Evolutionary conservation across 2,329 filamentous ascomycete genomes (phyloP).

Genomic region (Fusarium robinianum): DNA sequence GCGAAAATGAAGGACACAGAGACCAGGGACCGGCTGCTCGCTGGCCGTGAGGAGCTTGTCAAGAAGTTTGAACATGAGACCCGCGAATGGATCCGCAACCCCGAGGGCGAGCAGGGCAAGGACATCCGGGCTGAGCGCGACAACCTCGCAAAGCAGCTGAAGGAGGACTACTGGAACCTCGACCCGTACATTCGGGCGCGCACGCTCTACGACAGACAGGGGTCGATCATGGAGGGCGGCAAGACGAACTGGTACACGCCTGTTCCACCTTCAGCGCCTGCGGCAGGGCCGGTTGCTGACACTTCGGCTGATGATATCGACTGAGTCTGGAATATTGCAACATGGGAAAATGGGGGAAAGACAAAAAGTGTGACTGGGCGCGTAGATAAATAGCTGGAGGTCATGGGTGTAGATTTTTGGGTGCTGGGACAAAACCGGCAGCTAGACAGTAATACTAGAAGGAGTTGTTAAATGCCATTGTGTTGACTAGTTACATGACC

Average conservation of each 20-base stretch:
- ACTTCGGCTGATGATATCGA: slow-evolving; percentile 54
- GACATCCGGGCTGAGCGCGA: slow-evolving; percentile 62
- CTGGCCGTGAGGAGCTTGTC: slow-evolving; percentile 67
- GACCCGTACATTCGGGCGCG: slow-evolving; percentile 86
- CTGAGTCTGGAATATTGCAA: slow-evolving; percentile 27
- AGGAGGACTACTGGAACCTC: slow-evolving; percentile 81
- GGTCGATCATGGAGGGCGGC: slow-evolving; percentile 70
- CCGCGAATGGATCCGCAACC: slow-evolving; percentile 68
- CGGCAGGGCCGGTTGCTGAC: slow-evolving; percentile 34
- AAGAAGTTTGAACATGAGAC: slow-evolving; percentile 76
- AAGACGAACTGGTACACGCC: slow-evolving; percentile 70
- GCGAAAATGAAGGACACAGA: slow-evolving; percentile 68
- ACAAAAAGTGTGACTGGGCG: slow-evolving; percentile 9
- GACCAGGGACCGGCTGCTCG: slow-evolving; percentile 66
- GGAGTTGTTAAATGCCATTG: slow-evolving; percentile 13
- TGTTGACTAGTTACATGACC: too few species aligned
- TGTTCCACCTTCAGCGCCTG: slow-evolving; percentile 23
- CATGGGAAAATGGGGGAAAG: slow-evolving; percentile 1
- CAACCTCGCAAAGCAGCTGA: slow-evolving; percentile 65
- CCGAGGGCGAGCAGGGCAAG: slow-evolving; percentile 49
- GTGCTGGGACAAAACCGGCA: slow-evolving; percentile 5
- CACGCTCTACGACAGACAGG: slow-evolving; percentile 82
- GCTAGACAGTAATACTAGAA: slow-evolving; percentile 26
- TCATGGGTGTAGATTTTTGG: slow-evolving; percentile 6
- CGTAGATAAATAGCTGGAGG: slow-evolving; percentile 15